These are phyloP conservation scores for Marvania coccoides DNA, from an alignment of 139 green algal genomes.

Conservation along the genomic window DNA sequence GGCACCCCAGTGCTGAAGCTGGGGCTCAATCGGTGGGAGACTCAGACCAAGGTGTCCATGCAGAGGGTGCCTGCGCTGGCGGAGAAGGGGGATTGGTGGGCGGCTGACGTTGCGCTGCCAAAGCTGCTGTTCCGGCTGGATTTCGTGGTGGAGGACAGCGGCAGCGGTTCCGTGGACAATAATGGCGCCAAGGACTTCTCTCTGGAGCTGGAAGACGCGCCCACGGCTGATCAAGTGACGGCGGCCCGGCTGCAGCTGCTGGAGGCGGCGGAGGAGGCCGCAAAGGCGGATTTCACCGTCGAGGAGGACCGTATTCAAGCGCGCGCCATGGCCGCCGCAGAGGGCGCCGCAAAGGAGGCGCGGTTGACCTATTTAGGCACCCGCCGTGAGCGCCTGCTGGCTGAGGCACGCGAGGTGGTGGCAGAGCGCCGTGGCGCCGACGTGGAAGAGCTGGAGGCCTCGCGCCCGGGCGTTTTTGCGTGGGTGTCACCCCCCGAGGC, in stretches of 20 bases:
- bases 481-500: conserved; percentile 39
- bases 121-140: conserved; percentile 58
- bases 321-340: conserved; percentile 26
- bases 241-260: conserved; percentile 29
- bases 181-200: conserved; percentile 60
- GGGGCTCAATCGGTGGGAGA: conserved; percentile 78
- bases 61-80: conserved; percentile 13
- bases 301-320: conserved; percentile 54
- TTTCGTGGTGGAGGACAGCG: conserved; percentile 67
- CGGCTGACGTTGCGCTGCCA: conserved; percentile 25
- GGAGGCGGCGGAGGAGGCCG: conserved; percentile 35
- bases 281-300: conserved; percentile 28
- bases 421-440: conserved; percentile 36
- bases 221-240: conserved; percentile 58
- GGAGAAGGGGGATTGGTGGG: conserved; percentile 16
- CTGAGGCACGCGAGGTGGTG: conserved; percentile 38
- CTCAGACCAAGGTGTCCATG: conserved; percentile 48
- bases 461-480: conserved; percentile 27
- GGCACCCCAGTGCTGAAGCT: conserved; percentile 51
- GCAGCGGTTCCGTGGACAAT: conserved; percentile 58
- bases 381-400: conserved; percentile 4
- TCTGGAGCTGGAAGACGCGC: conserved; percentile 43
- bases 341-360: conserved; percentile 33
- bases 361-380: conserved; percentile 11
- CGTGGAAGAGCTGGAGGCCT: conserved; percentile 14